Conservation (phyloP, 495 filamentous ascomycete genomes). For the Penicillium herquei region DNA sequence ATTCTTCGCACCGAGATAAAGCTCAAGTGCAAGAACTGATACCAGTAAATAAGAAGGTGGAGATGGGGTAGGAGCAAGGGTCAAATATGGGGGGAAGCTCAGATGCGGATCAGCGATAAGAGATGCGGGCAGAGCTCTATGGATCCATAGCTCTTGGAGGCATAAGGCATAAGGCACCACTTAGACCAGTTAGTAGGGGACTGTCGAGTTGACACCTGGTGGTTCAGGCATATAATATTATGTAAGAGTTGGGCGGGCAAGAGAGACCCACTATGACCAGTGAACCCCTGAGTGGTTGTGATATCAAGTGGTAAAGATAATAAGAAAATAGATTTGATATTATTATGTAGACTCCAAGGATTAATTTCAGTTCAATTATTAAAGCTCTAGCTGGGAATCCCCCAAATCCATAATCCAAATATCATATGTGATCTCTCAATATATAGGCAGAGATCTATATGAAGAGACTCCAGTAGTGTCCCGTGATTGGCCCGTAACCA, state of each 20-base stretch:
- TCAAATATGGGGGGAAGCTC: constrained; percentile 1
- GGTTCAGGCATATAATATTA: constrained; percentile 10
- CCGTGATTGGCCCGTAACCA: constrained; percentile 27
- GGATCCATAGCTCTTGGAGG: neutral
- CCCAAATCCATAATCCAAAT: no score
- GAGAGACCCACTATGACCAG: constrained; percentile 29
- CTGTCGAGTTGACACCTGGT: neutral
- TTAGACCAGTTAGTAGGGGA: neutral
- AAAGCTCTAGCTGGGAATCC: no score
- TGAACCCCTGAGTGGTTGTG: constrained; percentile 30
- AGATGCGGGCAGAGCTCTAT: constrained; percentile 8
- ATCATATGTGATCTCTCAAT: no score
- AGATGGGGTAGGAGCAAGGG: neutral
- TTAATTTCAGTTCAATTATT: neutral
- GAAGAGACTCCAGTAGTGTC: constrained; percentile 13
- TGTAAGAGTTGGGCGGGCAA: constrained; percentile 30
- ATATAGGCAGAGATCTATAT: neutral
- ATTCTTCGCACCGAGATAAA: neutral
- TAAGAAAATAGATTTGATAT: neutral
- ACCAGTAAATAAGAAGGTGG: neutral
- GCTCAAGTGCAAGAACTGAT: no score
- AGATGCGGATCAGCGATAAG: constrained; percentile 28
- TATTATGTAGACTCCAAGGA: neutral
- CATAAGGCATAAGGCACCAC: no score
- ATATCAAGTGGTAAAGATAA: neutral